Conservation (phyloP, 306 rosid species). For the Rubus parviflorus region DNA sequence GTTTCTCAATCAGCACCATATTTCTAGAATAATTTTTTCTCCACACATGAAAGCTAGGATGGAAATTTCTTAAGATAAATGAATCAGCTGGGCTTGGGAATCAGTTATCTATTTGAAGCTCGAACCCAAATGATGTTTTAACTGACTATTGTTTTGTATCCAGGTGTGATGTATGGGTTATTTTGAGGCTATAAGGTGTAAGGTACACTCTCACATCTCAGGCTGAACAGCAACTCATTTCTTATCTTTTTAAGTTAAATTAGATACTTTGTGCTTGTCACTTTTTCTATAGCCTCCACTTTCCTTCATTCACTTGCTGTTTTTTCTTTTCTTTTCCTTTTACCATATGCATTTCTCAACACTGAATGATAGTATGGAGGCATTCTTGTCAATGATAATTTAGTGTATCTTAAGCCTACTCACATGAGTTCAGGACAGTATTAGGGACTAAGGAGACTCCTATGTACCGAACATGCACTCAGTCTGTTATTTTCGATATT, state of each 20-base stretch:
- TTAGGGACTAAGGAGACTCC: no score
- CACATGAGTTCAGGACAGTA: no score
- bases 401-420: no score
- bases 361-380: background rate
- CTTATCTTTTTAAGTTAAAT: no score
- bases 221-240: slow-evolving; percentile 7
- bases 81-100: background rate
- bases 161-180: slow-evolving; percentile 89
- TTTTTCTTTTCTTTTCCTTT: background rate
- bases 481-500: no score
- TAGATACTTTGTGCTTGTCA: background rate
- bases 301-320: background rate
- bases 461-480: no score
- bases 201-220: slow-evolving; percentile 50
- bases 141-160: slow-evolving; percentile 15
- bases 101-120: background rate
- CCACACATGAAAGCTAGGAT: background rate
- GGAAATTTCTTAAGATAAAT: background rate
- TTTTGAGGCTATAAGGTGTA: slow-evolving; percentile 75
- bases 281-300: background rate
- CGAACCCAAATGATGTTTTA: background rate
- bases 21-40: background rate
- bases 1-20: background rate
- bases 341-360: background rate
- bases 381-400: background rate